Base-by-base conservation (phyloP, 2,329 filamentous ascomycete genomes). In the Nothophoma quercina region DNA sequence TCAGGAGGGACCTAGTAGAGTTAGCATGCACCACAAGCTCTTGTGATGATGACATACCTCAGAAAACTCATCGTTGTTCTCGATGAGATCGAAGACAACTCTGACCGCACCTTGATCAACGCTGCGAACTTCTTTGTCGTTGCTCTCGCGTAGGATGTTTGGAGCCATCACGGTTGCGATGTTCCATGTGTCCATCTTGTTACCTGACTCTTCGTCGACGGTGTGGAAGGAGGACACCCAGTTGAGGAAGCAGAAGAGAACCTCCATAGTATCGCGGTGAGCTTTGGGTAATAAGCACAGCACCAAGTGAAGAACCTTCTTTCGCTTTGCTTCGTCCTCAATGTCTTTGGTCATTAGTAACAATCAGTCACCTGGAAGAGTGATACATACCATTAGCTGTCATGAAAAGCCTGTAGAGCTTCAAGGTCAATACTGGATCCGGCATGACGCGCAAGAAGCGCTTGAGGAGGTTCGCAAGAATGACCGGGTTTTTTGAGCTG, bases 121-220 rank as follows among this genome's bases (percentile, higher is more conserved):
- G 63, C 96, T 93, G 40, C 74, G 76, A 36, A 75, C 71, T 56
- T 74, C 69, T 55, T 75, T 72, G 40, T 77, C 75, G 47, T 70
- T 81, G 55, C 80, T 85, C 60, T 88, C 90, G 64, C 90, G 93
- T 10, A 97, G 82, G 56, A 99, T 91, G 67, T 99, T 99, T 0
- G 95, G 95, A 5, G 93, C 93, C 74, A 99, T 97, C 58, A 99
- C 95, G 3, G 96, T 98, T 3, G 95, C 91, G 58, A 99, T 83
- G 69, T 99, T 99, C 79, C 96, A 92, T 45, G 96, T 90, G 72
- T 99, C 95, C 95, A 99, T 99, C 81, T 98, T 97, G 64, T 93
- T 97, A 21, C 95, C 95, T 18, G 89, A 90, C 72, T 99, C 95
- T 68, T 99, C 95, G 65, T 99, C 95, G 12, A 99, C 88, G 69